These are phyloP conservation scores for Puccinellia tenuiflora DNA, from an alignment of 176 grass and related monocot species.

Conservation along the genomic window DNA sequence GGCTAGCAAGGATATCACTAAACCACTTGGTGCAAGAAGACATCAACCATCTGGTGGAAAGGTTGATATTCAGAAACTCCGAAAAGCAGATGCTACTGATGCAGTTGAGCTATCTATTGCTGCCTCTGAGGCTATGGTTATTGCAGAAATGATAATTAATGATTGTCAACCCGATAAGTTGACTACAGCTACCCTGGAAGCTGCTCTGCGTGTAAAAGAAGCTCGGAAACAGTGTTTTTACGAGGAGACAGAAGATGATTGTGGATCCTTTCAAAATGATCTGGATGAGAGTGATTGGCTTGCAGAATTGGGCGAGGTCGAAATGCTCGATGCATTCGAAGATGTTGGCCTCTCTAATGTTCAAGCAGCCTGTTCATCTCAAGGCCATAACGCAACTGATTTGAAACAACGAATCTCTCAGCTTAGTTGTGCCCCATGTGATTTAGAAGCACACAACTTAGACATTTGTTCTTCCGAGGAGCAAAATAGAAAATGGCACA, in stretches of 20 bases:
- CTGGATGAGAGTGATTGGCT: constrained; percentile 56
- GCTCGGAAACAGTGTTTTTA: constrained; percentile 47
- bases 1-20: constrained; percentile 19
- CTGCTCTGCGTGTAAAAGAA: constrained; percentile 69
- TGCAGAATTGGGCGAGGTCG: constrained; percentile 50
- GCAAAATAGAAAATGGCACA: constrained; percentile 28
- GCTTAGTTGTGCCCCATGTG: constrained; percentile 15
- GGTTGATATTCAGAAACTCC: constrained; percentile 36
- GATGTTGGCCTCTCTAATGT: constrained; percentile 63
- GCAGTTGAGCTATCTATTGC: constrained; percentile 80
- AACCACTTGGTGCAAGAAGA: constrained; percentile 25
- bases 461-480: constrained; percentile 27
- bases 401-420: constrained; percentile 22
- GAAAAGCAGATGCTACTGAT: constrained; percentile 45
- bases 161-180: constrained; percentile 33
- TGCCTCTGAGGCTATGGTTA: constrained; percentile 92
- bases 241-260: constrained; percentile 29
- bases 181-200: constrained; percentile 41
- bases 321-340: constrained; percentile 58
- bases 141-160: constrained; percentile 53
- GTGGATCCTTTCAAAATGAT: constrained; percentile 30
- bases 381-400: neutral
- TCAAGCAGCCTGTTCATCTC: constrained; percentile 28
- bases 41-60: constrained; percentile 14
- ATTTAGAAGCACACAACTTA: constrained; percentile 11